Conservation (phyloP, 208 protist species). For the Tetramitus jugosus region DNA sequence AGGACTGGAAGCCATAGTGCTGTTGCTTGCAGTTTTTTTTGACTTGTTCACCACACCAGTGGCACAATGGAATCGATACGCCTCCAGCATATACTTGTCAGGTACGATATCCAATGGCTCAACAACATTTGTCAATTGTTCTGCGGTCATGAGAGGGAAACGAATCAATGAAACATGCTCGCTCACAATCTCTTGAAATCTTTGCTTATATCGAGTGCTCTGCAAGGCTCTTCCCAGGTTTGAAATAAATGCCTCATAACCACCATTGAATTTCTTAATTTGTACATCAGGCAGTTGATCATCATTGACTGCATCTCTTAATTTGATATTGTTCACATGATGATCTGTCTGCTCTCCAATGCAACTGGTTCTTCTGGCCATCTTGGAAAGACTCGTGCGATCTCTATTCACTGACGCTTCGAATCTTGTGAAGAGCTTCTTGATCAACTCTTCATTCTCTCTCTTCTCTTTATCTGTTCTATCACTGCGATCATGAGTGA, state of each 20-base stretch:
- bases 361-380: not conserved
- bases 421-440: not conserved
- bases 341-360: not conserved
- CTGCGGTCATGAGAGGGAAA: not conserved
- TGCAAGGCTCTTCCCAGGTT: not conserved
- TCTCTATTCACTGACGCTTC: not conserved
- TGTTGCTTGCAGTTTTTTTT: not conserved
- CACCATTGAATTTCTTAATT: not conserved
- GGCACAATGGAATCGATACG: not conserved
- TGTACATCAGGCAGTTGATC: not conserved
- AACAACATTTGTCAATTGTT: constrained; percentile 20
- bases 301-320: not conserved
- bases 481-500: not conserved
- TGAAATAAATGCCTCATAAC: not conserved
- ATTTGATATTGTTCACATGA: not conserved
- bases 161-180: not conserved
- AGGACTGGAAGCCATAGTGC: too few relatives aligned
- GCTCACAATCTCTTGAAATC: not conserved
- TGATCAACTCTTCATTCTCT: not conserved
- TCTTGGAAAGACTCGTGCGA: not conserved
- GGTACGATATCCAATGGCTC: not conserved
- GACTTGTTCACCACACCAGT: not conserved
- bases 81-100: not conserved
- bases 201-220: not conserved
- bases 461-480: too few relatives aligned